A percentile compares a stretch with the other conserved stretches of the same genome.
These are phyloP conservation scores for Pseudozyma pruni DNA, from an alignment of 1,284 basidiomycete genomes.

Conservation along the genomic window DNA sequence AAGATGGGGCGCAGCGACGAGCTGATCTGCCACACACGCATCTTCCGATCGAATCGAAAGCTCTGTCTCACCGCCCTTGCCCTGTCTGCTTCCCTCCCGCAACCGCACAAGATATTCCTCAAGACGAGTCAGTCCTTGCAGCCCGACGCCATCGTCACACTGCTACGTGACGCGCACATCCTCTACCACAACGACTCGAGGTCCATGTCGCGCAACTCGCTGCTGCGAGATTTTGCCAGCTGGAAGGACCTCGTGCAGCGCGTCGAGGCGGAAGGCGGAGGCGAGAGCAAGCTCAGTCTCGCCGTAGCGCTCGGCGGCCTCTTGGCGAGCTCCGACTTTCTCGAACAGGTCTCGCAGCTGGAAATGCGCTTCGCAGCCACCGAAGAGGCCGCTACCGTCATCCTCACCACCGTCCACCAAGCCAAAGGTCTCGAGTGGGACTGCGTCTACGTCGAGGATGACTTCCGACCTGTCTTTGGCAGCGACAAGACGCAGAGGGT, in stretches of 20 bases:
- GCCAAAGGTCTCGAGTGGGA: slow-evolving; percentile 65
- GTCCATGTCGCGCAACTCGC: slow-evolving; percentile 42
- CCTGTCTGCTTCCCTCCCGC: slow-evolving; percentile 35
- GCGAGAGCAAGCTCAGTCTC: slow-evolving; percentile 54
- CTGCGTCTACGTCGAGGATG: slow-evolving; percentile 54
- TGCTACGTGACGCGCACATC: slow-evolving; percentile 58
- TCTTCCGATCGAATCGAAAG: slow-evolving; percentile 58
- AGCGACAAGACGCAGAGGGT: slow-evolving; percentile 26
- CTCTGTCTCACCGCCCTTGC: slow-evolving; percentile 56
- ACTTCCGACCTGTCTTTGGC: slow-evolving; percentile 52
- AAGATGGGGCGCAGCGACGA: slow-evolving; percentile 20
- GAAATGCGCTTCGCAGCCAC: slow-evolving; percentile 46
- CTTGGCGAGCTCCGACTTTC: slow-evolving; percentile 50
- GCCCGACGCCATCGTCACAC: slow-evolving; percentile 43
- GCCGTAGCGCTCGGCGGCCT: slow-evolving; percentile 50
- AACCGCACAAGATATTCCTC: slow-evolving; percentile 49
- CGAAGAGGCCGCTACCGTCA: slow-evolving; percentile 42
- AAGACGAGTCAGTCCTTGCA: slow-evolving; percentile 57
- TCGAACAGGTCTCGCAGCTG: slow-evolving; percentile 44
- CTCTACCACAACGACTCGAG: slow-evolving; percentile 48
- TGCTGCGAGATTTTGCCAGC: slow-evolving; percentile 57
- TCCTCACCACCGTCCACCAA: slow-evolving; percentile 61
- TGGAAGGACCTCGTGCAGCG: slow-evolving; percentile 63
- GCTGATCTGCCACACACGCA: slow-evolving; percentile 48
- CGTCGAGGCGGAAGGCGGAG: slow-evolving; percentile 59